These are phyloP conservation scores for Trichoderma gamsii DNA, from an alignment of 495 filamentous ascomycete species.

Conservation along the genomic window DNA sequence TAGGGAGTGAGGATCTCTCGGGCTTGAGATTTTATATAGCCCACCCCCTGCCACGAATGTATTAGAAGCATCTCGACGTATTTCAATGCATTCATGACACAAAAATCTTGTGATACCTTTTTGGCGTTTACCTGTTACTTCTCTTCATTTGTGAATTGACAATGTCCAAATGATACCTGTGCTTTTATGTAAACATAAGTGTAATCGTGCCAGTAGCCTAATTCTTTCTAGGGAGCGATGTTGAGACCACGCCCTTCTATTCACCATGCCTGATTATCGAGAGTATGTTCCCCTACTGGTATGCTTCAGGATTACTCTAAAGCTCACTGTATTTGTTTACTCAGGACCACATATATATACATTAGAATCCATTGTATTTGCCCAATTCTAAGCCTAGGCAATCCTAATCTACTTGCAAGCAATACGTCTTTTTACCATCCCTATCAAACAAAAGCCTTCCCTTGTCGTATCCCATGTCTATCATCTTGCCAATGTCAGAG, in stretches of 20 bases:
- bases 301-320: too few species aligned
- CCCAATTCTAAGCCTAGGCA: background rate
- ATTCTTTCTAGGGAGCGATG: too few species aligned
- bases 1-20: constrained; percentile 16
- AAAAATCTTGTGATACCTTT: background rate
- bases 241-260: too few species aligned
- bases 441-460: background rate
- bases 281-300: too few species aligned
- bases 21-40: background rate
- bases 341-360: background rate
- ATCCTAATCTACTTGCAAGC: constrained; percentile 7
- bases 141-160: background rate
- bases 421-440: background rate
- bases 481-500: background rate
- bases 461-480: background rate
- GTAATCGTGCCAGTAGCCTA: too few species aligned
- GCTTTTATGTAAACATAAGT: background rate
- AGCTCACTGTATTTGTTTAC: background rate
- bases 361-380: background rate
- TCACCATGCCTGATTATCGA: too few species aligned
- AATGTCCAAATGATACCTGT: background rate
- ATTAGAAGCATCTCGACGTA: constrained; percentile 15
- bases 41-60: constrained; percentile 12
- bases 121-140: background rate
- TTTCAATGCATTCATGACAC: constrained; percentile 16